These are phyloP conservation scores for Aspergillus indologenus DNA, from an alignment of 495 filamentous ascomycete species.

Conservation along the genomic window DNA sequence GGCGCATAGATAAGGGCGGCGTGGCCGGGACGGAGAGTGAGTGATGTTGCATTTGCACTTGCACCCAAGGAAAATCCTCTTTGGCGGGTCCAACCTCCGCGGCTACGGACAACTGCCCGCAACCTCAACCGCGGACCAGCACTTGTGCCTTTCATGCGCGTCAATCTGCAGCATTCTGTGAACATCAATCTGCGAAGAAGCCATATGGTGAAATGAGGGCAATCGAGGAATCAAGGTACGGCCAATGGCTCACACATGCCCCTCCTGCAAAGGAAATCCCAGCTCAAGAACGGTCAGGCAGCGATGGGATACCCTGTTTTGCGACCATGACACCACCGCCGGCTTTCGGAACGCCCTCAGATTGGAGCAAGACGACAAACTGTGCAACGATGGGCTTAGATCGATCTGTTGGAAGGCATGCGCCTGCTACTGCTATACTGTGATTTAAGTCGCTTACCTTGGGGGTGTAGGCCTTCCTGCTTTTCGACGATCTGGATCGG, in stretches of 20 bases:
- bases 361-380: conserved; percentile 50
- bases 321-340: conserved; percentile 53
- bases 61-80: conserved; percentile 1
- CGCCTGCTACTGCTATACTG: conserved; percentile 9
- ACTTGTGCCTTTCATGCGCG: neutral
- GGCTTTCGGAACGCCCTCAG: conserved; percentile 67
- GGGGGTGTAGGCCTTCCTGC: conserved; percentile 64
- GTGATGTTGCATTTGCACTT: too few species aligned
- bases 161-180: conserved; percentile 12
- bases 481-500: conserved; percentile 67
- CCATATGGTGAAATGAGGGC: conserved; percentile 54
- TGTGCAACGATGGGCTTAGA: conserved; percentile 70
- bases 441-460: conserved; percentile 16
- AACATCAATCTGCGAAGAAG: conserved; percentile 11
- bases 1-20: conserved; percentile 1
- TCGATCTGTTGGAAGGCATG: conserved; percentile 92
- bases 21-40: neutral
- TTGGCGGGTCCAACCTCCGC: conserved; percentile 14
- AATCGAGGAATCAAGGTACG: conserved; percentile 60
- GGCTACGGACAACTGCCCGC: neutral
- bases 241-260: neutral
- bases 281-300: conserved; percentile 28
- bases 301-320: conserved; percentile 66
- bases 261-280: neutral
- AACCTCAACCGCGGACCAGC: neutral